Evolutionary conservation across 805 yeast genomes (phyloP).

Genomic region (Teunomyces funiuensis): DNA sequence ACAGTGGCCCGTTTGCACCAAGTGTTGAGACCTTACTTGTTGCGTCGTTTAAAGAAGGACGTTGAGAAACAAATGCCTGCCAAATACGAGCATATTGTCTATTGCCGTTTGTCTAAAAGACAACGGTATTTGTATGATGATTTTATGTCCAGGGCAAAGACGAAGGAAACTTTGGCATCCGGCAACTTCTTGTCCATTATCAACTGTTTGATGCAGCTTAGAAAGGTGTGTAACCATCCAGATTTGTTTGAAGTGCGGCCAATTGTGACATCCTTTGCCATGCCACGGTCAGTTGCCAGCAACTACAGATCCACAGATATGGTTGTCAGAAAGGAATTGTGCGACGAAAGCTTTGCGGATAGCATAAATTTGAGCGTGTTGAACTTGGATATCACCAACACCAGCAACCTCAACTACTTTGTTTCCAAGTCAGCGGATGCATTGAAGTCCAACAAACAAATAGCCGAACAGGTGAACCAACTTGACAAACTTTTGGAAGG

Average conservation of each 20-base stretch:
- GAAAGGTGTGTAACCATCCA: conserved; percentile 97
- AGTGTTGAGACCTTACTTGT: conserved; percentile 86
- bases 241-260: conserved; percentile 96
- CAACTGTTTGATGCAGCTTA: conserved; percentile 94
- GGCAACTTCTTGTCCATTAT: conserved; percentile 94
- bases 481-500: conserved; percentile 38
- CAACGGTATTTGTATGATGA: conserved; percentile 93
- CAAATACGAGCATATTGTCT: conserved; percentile 91
- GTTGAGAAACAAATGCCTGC: conserved; percentile 99
- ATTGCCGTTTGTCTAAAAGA: conserved; percentile 88
- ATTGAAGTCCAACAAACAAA: conserved; percentile 47
- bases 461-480: conserved; percentile 44
- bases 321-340: conserved; percentile 19
- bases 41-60: conserved; percentile 90
- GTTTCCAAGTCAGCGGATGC: conserved; percentile 43
- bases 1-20: conserved; percentile 90
- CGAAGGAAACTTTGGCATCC: conserved; percentile 87
- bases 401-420: conserved; percentile 46
- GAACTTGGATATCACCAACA: conserved; percentile 56
- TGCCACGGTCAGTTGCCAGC: conserved; percentile 61
- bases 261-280: conserved; percentile 82
- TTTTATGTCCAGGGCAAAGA: conserved; percentile 95
- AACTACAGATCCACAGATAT: conserved; percentile 38
- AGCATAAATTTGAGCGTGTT: conserved; percentile 53
- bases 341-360: conserved; percentile 13